A percentile compares a stretch with the other conserved stretches of the same genome.
These are phyloP conservation scores for Falciphora oryzae DNA, from an alignment of 2,329 filamentous ascomycete genomes.

Conservation along the genomic window DNA sequence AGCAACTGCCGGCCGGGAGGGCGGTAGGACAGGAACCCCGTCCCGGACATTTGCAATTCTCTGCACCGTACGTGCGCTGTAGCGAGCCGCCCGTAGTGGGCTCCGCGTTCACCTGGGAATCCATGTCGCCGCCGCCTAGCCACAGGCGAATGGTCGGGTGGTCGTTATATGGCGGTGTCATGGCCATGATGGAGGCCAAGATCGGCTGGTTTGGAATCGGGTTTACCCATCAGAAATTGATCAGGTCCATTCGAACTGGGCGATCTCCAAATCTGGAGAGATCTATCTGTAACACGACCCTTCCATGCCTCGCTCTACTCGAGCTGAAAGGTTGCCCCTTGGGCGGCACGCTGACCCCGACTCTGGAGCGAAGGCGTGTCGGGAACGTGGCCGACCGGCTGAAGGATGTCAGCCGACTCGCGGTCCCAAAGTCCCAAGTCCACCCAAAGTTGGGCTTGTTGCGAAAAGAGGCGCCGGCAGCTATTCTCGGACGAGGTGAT, in stretches of 20 bases:
- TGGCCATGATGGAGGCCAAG: background rate
- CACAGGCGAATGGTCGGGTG: too few relatives aligned
- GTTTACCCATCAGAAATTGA: background rate
- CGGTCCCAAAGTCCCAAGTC: too few relatives aligned
- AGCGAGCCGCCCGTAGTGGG: too few relatives aligned
- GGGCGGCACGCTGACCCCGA: background rate
- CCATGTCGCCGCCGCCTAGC: background rate
- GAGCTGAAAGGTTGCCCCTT: background rate
- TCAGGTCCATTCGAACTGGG: background rate
- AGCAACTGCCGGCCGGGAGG: background rate
- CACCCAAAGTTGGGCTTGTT: too few relatives aligned
- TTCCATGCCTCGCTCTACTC: background rate
- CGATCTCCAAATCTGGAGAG: background rate
- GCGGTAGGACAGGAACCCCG: background rate
- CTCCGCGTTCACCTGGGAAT: background rate
- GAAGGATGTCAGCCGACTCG: background rate
- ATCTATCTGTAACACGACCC: background rate
- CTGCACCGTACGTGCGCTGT: background rate
- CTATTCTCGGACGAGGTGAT: background rate
- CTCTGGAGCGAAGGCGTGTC: background rate
- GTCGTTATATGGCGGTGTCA: too few relatives aligned
- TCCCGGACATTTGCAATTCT: background rate
- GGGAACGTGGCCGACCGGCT: background rate
- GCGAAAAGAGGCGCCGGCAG: too few relatives aligned
- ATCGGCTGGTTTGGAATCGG: background rate